Evolutionary conservation across 352 stramenopile species (phyloP).

Genomic region (Phytophthora pseudosyringae): DNA sequence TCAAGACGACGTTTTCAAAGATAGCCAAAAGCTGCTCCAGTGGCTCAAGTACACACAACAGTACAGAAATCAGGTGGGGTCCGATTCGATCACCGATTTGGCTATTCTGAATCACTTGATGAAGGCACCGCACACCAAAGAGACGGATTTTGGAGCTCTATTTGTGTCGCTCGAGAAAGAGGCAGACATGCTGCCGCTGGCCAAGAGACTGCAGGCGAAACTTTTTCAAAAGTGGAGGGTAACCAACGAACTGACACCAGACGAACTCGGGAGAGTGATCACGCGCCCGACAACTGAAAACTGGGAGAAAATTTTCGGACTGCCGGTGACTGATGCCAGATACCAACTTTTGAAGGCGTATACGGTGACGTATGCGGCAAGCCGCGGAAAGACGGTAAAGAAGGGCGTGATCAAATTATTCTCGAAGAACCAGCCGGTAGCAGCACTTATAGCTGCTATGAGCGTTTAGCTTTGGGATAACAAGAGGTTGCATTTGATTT

Average conservation of each 20-base stretch:
- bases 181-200: not conserved
- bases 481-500: not conserved
- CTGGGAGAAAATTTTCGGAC: slow-evolving; percentile 1
- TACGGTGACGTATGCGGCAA: slow-evolving; percentile 2
- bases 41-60: not conserved
- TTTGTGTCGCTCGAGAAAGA: not conserved
- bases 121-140: not conserved
- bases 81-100: not conserved
- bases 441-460: not conserved
- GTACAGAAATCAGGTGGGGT: not conserved
- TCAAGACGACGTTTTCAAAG: not conserved
- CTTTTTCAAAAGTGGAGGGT: slow-evolving; percentile 1
- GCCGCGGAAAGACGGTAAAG: not conserved
- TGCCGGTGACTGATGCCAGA: not conserved
- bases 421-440: not conserved
- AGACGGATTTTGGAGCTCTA: not conserved
- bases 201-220: not conserved
- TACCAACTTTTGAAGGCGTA: slow-evolving; percentile 1
- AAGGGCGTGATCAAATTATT: not conserved
- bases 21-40: not conserved
- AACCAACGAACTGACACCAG: not conserved
- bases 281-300: not conserved
- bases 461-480: not conserved
- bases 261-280: not conserved
- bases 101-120: not conserved